Conservation (phyloP, 2,329 filamentous ascomycete species). For the Zymoseptoria crescenta region DNA sequence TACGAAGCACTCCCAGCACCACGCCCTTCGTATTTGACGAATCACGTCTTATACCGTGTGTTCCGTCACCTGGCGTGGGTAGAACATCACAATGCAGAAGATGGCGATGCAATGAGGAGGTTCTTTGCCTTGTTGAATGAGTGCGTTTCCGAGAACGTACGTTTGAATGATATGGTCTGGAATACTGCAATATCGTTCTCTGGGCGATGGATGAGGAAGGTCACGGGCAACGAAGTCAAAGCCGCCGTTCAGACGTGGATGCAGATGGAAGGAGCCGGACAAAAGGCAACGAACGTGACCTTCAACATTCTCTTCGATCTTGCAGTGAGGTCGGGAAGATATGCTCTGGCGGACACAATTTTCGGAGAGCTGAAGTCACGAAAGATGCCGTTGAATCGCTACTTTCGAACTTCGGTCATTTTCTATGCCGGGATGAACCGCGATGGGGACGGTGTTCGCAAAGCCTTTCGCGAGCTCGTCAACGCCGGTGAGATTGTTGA, state of each 20-base stretch:
- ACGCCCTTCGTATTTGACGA: constrained; percentile 44
- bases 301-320: constrained; percentile 91
- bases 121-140: constrained; percentile 82
- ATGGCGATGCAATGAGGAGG: constrained; percentile 58
- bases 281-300: constrained; percentile 65
- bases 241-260: constrained; percentile 72
- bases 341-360: constrained; percentile 73
- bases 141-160: constrained; percentile 57
- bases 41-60: constrained; percentile 51
- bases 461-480: constrained; percentile 77
- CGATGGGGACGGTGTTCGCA: constrained; percentile 66
- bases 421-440: constrained; percentile 71
- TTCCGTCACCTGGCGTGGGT: constrained; percentile 62
- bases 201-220: constrained; percentile 57
- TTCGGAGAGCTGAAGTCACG: constrained; percentile 71
- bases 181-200: constrained; percentile 75
- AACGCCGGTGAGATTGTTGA: constrained; percentile 80
- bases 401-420: constrained; percentile 73
- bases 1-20: constrained; percentile 49
- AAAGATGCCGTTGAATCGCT: constrained; percentile 62
- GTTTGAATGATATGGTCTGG: constrained; percentile 65
- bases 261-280: constrained; percentile 72
- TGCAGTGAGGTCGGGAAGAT: constrained; percentile 79
- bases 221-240: constrained; percentile 54
- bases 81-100: constrained; percentile 42